These are phyloP conservation scores for Begonia loranthoides DNA, from an alignment of 306 rosid genomes.

Conservation along the genomic window DNA sequence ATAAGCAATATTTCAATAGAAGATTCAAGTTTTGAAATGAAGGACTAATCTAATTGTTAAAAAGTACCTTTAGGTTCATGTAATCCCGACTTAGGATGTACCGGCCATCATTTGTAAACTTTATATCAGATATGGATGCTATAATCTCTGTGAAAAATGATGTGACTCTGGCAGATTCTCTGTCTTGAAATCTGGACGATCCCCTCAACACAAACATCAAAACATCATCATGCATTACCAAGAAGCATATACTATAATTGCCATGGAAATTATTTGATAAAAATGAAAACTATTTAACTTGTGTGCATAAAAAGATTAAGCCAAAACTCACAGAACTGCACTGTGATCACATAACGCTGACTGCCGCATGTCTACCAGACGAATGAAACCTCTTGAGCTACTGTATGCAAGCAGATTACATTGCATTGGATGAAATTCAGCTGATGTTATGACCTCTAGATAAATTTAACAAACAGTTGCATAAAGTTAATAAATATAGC, in stretches of 20 bases:
- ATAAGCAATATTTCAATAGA: neutral
- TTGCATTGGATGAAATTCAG: conserved; percentile 68
- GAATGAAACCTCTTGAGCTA: conserved; percentile 64
- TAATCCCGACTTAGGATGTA: conserved; percentile 54
- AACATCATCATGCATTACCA: conserved; percentile 4
- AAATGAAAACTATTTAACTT: neutral
- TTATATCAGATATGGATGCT: conserved; percentile 46
- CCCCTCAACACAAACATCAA: conserved; percentile 15
- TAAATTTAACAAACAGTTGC: conserved; percentile 10
- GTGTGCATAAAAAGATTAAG: neutral
- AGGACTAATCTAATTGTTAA: neutral
- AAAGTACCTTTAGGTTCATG: conserved; percentile 52
- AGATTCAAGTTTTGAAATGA: neutral
- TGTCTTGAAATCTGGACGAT: conserved; percentile 40
- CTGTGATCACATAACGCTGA: conserved; percentile 50
- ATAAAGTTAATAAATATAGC: neutral
- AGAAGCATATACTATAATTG: conserved; percentile 6
- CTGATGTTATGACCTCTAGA: conserved; percentile 58
- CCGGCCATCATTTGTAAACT: conserved; percentile 43
- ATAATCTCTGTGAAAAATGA: conserved; percentile 45
- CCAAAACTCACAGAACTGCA: conserved; percentile 38
- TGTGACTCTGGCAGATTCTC: conserved; percentile 25
- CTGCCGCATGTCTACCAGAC: conserved; percentile 57
- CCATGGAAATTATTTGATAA: neutral
- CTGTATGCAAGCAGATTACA: conserved; percentile 67